Base-by-base conservation (phyloP, 208 protist genomes). In the Endotrypanum monterogeii region DNA sequence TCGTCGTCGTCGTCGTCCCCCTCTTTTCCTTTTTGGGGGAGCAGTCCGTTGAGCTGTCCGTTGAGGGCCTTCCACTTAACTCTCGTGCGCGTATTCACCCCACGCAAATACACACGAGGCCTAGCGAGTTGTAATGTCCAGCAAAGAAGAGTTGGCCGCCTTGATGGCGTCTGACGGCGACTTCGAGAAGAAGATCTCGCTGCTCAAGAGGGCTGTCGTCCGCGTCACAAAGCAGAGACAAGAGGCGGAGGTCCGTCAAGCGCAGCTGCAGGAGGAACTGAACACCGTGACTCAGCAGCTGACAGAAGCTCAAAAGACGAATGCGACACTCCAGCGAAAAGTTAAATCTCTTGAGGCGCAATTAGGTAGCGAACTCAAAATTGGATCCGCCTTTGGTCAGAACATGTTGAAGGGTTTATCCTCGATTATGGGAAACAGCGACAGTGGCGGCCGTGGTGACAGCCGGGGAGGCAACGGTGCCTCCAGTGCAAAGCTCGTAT, bases 181-280 rank as follows among this genome's bases (percentile, higher is more conserved):
- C 54, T 75, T 76, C 48, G 83, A 94, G 66, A 87, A 91, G 67
- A 97, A 95, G 74, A 93, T 95, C 66, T 88, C 88, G 28, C 71
- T 95, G 28, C 76, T 97, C 2, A 95, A 94, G 75, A 94, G 89
- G 69, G 90, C 90, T 7, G 89, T 95, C 37, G 88, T 94, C 12
- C 85, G 71, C 20, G 87, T 94, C 23, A 95, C 93, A n/a, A 86
- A 87, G 60, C 90, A 94, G 55, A 95, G 94, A 78, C 89, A 94
- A 51, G 72, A 93, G 65, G 60, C 94, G 16, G 89, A 95, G 70
- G 67, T 65, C 32, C 76, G 87, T 32, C 85, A 93, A 28, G 35
- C 69, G 11, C 67, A 87, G 67, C 76, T 95, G 57, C 82, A 85
- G 60, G 79, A 83, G 28, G 81, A 95, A 48, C 82, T 95, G 68